Percentiles rank a stretch among this genome's conserved stretches.
phyloP scores from a whole-genome alignment of 345 rosid species.

The Camelina sativa region DNA sequence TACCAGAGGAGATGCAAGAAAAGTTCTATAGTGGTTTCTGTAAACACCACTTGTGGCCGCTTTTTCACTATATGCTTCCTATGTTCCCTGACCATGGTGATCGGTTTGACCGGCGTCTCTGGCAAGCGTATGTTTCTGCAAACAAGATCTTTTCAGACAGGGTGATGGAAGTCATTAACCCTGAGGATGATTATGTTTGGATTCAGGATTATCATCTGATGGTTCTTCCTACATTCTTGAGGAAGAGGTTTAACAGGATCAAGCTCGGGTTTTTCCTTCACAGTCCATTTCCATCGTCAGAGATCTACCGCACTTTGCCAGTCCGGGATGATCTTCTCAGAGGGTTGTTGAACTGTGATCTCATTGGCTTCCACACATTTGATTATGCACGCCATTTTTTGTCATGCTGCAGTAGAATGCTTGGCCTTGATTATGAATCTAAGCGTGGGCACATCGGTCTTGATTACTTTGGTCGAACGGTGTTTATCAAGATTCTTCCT shows the following conservation, averaged over 20 bases:
- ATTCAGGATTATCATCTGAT: constrained; percentile 82
- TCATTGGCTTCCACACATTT: constrained; percentile 83
- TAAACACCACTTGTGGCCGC: constrained; percentile 81
- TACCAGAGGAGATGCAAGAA: constrained; percentile 64
- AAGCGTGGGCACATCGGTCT: constrained; percentile 86
- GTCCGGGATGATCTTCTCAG: constrained; percentile 72
- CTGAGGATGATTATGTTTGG: constrained; percentile 82
- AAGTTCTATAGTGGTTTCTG: constrained; percentile 78
- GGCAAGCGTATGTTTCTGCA: constrained; percentile 84
- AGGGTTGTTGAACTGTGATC: constrained; percentile 77
- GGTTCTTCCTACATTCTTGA: constrained; percentile 84
- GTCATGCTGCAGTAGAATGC: constrained; percentile 87
- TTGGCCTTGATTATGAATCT: constrained; percentile 83
- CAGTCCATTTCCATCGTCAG: constrained; percentile 83
- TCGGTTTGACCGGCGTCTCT: constrained; percentile 69
- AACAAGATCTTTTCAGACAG: constrained; percentile 81
- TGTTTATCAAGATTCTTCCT: constrained; percentile 72
- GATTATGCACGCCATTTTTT: constrained; percentile 81
- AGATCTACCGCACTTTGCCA: constrained; percentile 74
- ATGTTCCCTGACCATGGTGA: constrained; percentile 82
- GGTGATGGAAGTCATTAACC: constrained; percentile 81
- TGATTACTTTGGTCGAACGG: constrained; percentile 83
- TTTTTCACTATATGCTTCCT: constrained; percentile 86
- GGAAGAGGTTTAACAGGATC: constrained; percentile 66
- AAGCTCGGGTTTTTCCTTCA: constrained; percentile 87